These are phyloP conservation scores for Vanrija sp. DNA, from an alignment of 1,284 basidiomycete genomes.

Conservation along the genomic window DNA sequence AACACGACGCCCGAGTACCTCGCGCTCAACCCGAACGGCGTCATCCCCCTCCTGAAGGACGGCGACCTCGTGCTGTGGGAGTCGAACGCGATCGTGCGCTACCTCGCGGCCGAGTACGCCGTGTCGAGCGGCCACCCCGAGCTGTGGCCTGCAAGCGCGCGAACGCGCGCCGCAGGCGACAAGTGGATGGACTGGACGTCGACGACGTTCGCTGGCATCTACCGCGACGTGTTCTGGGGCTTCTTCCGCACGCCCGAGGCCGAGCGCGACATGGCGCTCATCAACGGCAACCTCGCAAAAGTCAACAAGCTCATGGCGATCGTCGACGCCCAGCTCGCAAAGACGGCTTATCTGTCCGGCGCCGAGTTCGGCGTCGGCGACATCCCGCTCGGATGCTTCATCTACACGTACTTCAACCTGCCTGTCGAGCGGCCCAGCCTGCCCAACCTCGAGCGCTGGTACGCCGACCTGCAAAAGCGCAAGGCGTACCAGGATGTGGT, in stretches of 20 bases:
- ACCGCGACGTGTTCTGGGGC: slow-evolving; percentile 3
- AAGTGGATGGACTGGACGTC: slow-evolving; percentile 16
- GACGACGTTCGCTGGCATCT: background rate
- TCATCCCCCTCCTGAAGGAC: slow-evolving; percentile 11
- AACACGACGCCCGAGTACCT: slow-evolving; percentile 6
- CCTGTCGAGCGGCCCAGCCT: background rate
- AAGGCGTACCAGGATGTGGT: slow-evolving; percentile 9
- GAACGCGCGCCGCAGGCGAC: slow-evolving; percentile 1
- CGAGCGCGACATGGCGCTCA: slow-evolving; percentile 4
- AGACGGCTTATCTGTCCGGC: slow-evolving; percentile 3
- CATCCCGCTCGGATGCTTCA: slow-evolving; percentile 8
- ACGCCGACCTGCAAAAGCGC: slow-evolving; percentile 3
- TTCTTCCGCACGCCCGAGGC: slow-evolving; percentile 2
- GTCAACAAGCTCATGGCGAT: background rate
- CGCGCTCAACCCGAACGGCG: slow-evolving; percentile 10
- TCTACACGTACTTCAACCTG: slow-evolving; percentile 10
- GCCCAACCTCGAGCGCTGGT: slow-evolving; percentile 9
- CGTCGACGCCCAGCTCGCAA: slow-evolving; percentile 6
- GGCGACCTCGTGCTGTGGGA: slow-evolving; percentile 11
- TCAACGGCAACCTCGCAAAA: background rate
- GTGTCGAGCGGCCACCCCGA: background rate
- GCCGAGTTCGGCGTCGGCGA: slow-evolving; percentile 9
- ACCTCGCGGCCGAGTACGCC: slow-evolving; percentile 8
- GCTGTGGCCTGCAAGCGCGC: background rate
- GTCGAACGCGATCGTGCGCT: slow-evolving; percentile 17